Evolutionary conservation across 805 yeast genomes (phyloP).

Genomic region (Monosporozyma yasuniensis): DNA sequence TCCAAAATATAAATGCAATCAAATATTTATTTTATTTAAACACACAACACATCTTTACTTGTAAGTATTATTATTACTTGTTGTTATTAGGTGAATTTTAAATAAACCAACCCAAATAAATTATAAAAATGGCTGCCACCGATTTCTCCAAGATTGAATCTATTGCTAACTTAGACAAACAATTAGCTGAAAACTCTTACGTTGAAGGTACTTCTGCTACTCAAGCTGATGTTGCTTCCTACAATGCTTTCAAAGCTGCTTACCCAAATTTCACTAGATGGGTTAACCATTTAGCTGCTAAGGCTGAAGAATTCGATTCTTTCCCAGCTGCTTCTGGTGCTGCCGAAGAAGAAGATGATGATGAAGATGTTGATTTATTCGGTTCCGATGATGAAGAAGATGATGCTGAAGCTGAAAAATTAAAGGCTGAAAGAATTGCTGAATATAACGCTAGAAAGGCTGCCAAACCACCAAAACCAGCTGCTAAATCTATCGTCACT

Average conservation of each 20-base stretch:
- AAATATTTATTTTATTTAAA: too few species aligned
- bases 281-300: slow-evolving; percentile 96
- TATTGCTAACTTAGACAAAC: slow-evolving; percentile 65
- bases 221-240: slow-evolving; percentile 91
- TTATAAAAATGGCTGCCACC: slow-evolving; percentile 55
- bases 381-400: slow-evolving; percentile 92
- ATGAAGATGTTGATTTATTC: slow-evolving; percentile 90
- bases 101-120: not conserved
- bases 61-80: too few species aligned
- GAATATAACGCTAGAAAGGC: slow-evolving; percentile 97
- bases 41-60: too few species aligned
- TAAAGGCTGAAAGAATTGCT: slow-evolving; percentile 96
- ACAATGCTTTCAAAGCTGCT: slow-evolving; percentile 85
- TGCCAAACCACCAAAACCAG: slow-evolving; percentile 93
- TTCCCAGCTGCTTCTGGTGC: slow-evolving; percentile 66
- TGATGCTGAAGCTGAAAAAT: slow-evolving; percentile 93
- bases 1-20: not conserved
- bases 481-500: slow-evolving; percentile 96
- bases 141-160: slow-evolving; percentile 76
- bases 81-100: too few species aligned
- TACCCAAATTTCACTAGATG: slow-evolving; percentile 96
- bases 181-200: slow-evolving; percentile 90
- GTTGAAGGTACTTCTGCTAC: slow-evolving; percentile 86
- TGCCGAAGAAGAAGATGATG: slow-evolving; percentile 55
- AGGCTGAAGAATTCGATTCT: slow-evolving; percentile 71